Conservation (phyloP, 352 stramenopile genomes). For the Blastocystis sp. region DNA sequence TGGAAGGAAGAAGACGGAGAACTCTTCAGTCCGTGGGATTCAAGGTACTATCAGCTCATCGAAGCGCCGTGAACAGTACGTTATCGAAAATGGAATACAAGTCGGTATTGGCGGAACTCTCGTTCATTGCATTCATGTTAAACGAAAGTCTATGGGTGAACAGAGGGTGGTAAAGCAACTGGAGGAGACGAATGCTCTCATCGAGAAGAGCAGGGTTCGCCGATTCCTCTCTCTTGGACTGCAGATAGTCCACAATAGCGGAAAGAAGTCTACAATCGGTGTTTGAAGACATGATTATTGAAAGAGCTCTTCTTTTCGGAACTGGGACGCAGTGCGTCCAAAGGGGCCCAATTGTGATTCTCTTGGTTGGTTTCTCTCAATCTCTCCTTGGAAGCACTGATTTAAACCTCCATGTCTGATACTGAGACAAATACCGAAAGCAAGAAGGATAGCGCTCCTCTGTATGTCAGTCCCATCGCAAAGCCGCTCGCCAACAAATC, state of each 20-base stretch:
- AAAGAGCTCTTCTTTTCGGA: conserved; percentile 20
- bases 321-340: not conserved
- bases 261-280: not conserved
- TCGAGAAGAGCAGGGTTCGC: conserved; percentile 7
- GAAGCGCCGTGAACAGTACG: not conserved
- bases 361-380: not conserved
- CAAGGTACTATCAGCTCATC: conserved; percentile 1
- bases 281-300: conserved; percentile 3
- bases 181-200: conserved; percentile 55
- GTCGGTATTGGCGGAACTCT: not conserved
- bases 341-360: not conserved
- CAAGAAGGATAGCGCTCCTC: conserved; percentile 73
- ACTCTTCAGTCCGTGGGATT: not conserved
- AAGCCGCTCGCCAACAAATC: conserved; percentile 96
- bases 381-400: conserved; percentile 6
- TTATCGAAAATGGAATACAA: conserved; percentile 16
- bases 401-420: conserved; percentile 62
- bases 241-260: conserved; percentile 46
- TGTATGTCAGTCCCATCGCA: conserved; percentile 79
- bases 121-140: not conserved
- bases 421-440: conserved; percentile 42
- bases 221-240: not conserved
- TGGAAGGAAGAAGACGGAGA: not conserved
- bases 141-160: conserved; percentile 43
- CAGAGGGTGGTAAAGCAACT: not conserved